Conservation (phyloP, 2,329 filamentous ascomycete genomes). For the Macrophomina pseudophaseolina region DNA sequence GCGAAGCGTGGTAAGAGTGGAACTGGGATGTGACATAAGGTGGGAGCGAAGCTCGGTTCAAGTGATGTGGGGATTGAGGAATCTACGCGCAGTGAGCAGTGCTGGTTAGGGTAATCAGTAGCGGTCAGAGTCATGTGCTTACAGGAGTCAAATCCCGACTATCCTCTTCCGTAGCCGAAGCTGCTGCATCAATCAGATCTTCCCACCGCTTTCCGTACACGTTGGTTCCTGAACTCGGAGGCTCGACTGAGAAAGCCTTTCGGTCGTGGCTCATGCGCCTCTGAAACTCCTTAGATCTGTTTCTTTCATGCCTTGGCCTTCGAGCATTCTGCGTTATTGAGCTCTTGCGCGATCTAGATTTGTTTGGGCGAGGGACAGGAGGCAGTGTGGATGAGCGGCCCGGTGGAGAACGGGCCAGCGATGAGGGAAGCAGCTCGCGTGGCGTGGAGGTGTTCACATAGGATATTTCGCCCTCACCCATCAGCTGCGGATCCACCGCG, state of each 20-base stretch:
- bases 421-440: slow-evolving; percentile 80
- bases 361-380: slow-evolving; percentile 76
- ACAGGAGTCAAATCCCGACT: slow-evolving; percentile 86
- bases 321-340: slow-evolving; percentile 82
- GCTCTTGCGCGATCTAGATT: slow-evolving; percentile 78
- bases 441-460: slow-evolving; percentile 57
- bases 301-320: slow-evolving; percentile 79
- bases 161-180: slow-evolving; percentile 91
- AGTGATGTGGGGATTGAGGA: slow-evolving; percentile 57
- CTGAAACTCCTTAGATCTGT: slow-evolving; percentile 75
- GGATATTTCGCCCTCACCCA: slow-evolving; percentile 24
- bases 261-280: slow-evolving; percentile 75
- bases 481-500: slow-evolving; percentile 36
- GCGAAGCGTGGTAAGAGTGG: slow-evolving; percentile 82
- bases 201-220: slow-evolving; percentile 90
- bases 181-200: slow-evolving; percentile 92
- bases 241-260: slow-evolving; percentile 87
- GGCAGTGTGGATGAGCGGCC: slow-evolving; percentile 88
- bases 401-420: slow-evolving; percentile 79
- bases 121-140: slow-evolving; percentile 45
- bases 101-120: slow-evolving; percentile 15
- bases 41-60: slow-evolving; percentile 66
- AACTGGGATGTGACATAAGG: slow-evolving; percentile 57
- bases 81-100: slow-evolving; percentile 39
- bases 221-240: slow-evolving; percentile 68